A percentile compares a stretch with the other conserved stretches of the same genome.
These are phyloP conservation scores for Ustilago lituana DNA, from an alignment of 1,284 basidiomycete genomes.

Conservation along the genomic window DNA sequence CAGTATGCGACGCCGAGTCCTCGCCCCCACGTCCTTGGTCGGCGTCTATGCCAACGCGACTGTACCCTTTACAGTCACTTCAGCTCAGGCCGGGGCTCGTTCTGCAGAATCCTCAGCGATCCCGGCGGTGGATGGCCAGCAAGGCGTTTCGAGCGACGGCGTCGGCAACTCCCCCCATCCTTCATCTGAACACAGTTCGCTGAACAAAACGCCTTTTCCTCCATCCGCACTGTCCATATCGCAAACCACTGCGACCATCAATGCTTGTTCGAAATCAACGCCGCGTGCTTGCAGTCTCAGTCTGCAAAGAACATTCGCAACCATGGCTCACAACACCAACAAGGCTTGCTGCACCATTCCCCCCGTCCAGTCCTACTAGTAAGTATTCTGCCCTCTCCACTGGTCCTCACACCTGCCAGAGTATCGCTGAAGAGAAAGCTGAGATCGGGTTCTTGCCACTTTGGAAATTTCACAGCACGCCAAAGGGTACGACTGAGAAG, in stretches of 20 bases:
- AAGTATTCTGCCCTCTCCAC: slow-evolving; percentile 3
- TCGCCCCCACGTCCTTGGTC: background rate
- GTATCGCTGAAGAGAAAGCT: no score
- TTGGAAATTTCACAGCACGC: slow-evolving; percentile 50
- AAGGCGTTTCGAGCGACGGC: background rate
- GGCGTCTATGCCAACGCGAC: no score
- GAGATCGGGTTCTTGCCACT: background rate
- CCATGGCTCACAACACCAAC: slow-evolving; percentile 55
- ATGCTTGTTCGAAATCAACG: no score
- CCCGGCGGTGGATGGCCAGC: background rate
- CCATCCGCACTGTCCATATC: background rate
- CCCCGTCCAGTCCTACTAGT: slow-evolving; percentile 70
- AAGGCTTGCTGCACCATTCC: slow-evolving; percentile 70
- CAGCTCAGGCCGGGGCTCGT: no score
- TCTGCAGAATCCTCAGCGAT: background rate
- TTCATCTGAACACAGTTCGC: background rate
- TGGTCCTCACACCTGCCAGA: background rate
- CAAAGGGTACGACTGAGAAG: slow-evolving; percentile 68
- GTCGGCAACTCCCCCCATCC: background rate
- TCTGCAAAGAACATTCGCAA: slow-evolving; percentile 19
- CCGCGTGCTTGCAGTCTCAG: slow-evolving; percentile 16
- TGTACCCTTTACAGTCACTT: no score
- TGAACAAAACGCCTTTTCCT: slow-evolving; percentile 8
- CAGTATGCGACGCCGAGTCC: slow-evolving; percentile 1
- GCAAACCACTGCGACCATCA: background rate